These are phyloP conservation scores for Malassezia dermatis DNA, from an alignment of 1,284 basidiomycete species.

Conservation along the genomic window DNA sequence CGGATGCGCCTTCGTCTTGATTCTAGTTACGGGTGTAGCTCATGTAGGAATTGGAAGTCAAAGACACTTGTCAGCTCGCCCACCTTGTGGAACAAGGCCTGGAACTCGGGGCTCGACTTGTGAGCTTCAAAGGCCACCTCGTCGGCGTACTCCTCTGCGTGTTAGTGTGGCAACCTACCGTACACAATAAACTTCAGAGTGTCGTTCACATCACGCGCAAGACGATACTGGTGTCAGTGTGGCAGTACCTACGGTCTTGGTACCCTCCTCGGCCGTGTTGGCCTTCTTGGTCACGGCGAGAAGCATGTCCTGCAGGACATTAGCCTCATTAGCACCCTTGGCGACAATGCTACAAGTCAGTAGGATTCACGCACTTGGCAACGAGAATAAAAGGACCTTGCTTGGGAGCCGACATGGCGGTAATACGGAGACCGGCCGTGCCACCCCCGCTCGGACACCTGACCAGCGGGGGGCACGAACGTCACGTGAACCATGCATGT, in stretches of 20 bases:
- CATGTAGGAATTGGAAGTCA: conserved; percentile 8
- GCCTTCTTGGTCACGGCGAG: conserved; percentile 3
- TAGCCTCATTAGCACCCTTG: conserved; percentile 13
- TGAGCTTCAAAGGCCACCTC: conserved; percentile 12
- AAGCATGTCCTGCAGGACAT: conserved; percentile 1
- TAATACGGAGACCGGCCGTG: not conserved
- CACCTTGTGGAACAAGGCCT: not conserved
- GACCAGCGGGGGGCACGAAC: not conserved
- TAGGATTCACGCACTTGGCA: conserved; percentile 6
- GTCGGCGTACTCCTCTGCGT: conserved; percentile 12
- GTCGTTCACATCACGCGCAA: conserved; percentile 6
- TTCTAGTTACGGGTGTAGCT: conserved; percentile 7
- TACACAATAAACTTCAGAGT: conserved; percentile 10
- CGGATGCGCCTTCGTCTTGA: conserved; percentile 5
- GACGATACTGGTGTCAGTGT: conserved; percentile 13
- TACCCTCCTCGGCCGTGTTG: conserved; percentile 17
- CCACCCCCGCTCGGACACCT: not conserved
- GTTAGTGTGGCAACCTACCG: not conserved
- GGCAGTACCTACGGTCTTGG: conserved; percentile 12
- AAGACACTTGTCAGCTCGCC: conserved; percentile 3
- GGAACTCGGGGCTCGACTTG: conserved; percentile 8
- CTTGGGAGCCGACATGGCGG: conserved; percentile 7
- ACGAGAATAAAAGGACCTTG: conserved; percentile 17
- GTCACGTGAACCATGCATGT: not conserved
- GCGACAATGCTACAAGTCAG: conserved; percentile 8